Evolutionary conservation across 768 basidiomycete species (phyloP).

Genomic region (Boletus patriciae): DNA sequence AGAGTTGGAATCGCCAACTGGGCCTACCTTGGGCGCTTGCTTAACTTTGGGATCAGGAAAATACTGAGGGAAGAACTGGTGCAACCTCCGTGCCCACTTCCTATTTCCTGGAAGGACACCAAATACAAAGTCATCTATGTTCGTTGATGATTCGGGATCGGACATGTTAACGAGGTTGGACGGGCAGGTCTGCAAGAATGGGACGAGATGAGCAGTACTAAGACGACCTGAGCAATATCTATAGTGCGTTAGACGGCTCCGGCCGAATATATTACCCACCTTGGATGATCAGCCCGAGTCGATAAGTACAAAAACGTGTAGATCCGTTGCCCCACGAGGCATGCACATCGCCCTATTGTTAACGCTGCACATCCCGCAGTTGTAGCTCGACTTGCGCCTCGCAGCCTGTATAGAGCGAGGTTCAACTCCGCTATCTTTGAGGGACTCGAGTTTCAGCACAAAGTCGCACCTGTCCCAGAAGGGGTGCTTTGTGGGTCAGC

Average conservation of each 20-base stretch:
- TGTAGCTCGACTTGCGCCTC: not conserved
- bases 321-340: not conserved
- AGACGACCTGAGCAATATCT: not conserved
- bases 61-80: constrained; percentile 23
- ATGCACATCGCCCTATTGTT: not conserved
- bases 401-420: not conserved
- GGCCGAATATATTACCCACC: not conserved
- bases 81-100: constrained; percentile 23
- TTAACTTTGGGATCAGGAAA: constrained; percentile 11
- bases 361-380: not conserved
- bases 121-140: not conserved
- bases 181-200: not conserved
- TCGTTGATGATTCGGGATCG: not conserved
- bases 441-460: not conserved
- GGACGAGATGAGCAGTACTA: not conserved
- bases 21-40: constrained; percentile 24
- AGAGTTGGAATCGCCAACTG: not conserved
- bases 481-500: not conserved
- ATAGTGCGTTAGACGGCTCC: not conserved
- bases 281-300: not conserved
- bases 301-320: not conserved
- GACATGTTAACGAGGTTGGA: not conserved
- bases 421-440: not conserved
- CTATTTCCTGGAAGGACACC: constrained; percentile 13
- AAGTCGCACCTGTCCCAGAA: not conserved